Evolutionary conservation across 768 basidiomycete species (phyloP).

Genomic region (Lactarius indigo): DNA sequence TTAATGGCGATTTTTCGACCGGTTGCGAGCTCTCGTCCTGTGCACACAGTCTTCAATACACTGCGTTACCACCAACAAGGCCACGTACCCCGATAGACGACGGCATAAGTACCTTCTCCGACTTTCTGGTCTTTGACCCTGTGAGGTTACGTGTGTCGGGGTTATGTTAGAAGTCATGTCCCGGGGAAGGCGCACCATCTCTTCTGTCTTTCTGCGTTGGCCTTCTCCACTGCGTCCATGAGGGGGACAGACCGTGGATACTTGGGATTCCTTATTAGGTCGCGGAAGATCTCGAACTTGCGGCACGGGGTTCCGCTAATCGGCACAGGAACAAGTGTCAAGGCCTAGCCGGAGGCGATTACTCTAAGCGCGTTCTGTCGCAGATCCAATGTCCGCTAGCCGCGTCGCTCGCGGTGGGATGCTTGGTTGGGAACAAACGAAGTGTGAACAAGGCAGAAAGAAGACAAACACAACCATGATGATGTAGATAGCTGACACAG

Average conservation of each 20-base stretch:
- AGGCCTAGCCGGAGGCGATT: neutral
- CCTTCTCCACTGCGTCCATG: constrained; percentile 83
- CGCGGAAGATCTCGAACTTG: neutral
- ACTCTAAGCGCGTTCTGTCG: neutral
- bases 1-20: constrained; percentile 93
- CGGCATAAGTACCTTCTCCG: constrained; percentile 93
- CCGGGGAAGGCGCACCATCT: constrained; percentile 46
- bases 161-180: constrained; percentile 17
- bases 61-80: neutral
- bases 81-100: constrained; percentile 81
- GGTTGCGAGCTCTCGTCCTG: constrained; percentile 72
- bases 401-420: no score
- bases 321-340: neutral
- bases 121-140: constrained; percentile 82
- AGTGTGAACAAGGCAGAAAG: no score
- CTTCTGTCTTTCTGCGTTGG: constrained; percentile 68
- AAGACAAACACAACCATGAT: neutral
- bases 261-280: neutral
- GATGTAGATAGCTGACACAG: neutral
- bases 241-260: neutral
- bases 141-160: constrained; percentile 5
- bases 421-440: no score
- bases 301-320: neutral
- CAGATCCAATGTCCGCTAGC: neutral
- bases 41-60: neutral